phyloP scores from a whole-genome alignment of 2,329 filamentous ascomycete species.

The Fusarium caatingaense region DNA sequence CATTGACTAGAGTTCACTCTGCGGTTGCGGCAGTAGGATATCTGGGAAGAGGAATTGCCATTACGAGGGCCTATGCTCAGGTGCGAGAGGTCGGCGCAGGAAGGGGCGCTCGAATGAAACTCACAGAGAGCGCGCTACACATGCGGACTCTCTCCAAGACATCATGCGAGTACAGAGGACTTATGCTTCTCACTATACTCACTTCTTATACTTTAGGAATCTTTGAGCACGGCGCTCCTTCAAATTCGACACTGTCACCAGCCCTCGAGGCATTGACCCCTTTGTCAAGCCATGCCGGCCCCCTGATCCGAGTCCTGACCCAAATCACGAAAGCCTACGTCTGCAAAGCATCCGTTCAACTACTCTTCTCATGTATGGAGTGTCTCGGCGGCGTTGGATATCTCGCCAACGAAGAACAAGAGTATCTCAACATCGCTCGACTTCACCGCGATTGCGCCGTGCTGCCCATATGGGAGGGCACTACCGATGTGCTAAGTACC shows the following conservation, averaged over 20 bases:
- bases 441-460: conserved; percentile 74
- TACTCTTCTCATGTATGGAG: conserved; percentile 70
- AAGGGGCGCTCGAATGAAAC: conserved; percentile 56
- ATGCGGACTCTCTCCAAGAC: conserved; percentile 68
- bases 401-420: conserved; percentile 70
- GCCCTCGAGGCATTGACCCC: conserved; percentile 50
- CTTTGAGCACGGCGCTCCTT: conserved; percentile 57
- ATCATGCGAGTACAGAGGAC: conserved; percentile 65
- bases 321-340: conserved; percentile 70
- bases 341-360: conserved; percentile 61
- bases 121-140: conserved; percentile 66
- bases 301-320: conserved; percentile 67
- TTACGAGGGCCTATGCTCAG: conserved; percentile 67
- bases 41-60: conserved; percentile 66
- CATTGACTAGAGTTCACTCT: conserved; percentile 72
- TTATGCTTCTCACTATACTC: conserved; percentile 67
- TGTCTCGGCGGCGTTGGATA: conserved; percentile 75
- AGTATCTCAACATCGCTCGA: conserved; percentile 73
- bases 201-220: conserved; percentile 65
- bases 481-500: conserved; percentile 74
- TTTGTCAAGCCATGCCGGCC: conserved; percentile 48
- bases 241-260: conserved; percentile 16
- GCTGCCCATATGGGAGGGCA: conserved; percentile 77
- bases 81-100: conserved; percentile 65
- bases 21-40: conserved; percentile 64